Conservation (phyloP, 306 rosid species). For the Corylus heterophylla region DNA sequence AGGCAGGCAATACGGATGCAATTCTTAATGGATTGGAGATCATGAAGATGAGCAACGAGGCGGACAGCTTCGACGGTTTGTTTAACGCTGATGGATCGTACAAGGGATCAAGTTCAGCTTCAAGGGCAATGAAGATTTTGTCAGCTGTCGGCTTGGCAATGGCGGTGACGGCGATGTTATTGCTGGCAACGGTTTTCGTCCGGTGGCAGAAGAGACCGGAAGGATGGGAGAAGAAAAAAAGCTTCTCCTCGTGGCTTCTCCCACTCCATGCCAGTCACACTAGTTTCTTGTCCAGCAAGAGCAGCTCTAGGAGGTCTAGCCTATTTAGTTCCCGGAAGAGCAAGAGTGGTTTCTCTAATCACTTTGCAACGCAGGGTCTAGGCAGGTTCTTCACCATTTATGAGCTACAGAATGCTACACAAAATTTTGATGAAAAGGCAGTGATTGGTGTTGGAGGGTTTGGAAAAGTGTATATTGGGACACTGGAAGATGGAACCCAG, state of each 20-base stretch:
- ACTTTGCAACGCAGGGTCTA: slow-evolving; percentile 37
- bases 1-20: slow-evolving; percentile 45
- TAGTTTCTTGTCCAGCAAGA: slow-evolving; percentile 33
- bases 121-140: slow-evolving; percentile 31
- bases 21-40: slow-evolving; percentile 80
- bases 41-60: slow-evolving; percentile 68
- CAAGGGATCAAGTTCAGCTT: slow-evolving; percentile 35
- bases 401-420: slow-evolving; percentile 59
- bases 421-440: slow-evolving; percentile 58
- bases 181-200: slow-evolving; percentile 33
- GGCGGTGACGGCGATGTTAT: slow-evolving; percentile 36
- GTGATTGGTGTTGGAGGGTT: slow-evolving; percentile 89
- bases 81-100: slow-evolving; percentile 49
- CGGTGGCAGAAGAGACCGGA: slow-evolving; percentile 59
- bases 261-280: slow-evolving; percentile 39
- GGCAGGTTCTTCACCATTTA: slow-evolving; percentile 51
- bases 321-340: slow-evolving; percentile 47
- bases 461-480: slow-evolving; percentile 80
- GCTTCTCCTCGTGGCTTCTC: slow-evolving; percentile 71
- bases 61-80: slow-evolving; percentile 58
- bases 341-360: slow-evolving; percentile 40
- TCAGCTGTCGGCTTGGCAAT: slow-evolving; percentile 51
- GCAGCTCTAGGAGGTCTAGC: slow-evolving; percentile 39
- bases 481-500: slow-evolving; percentile 60
- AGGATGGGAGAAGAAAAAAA: slow-evolving; percentile 43